Evolutionary conservation across 2,329 filamentous ascomycete genomes (phyloP), one percentile per base, ranked within the genome.

Genomic region (Lasiodiplodia theobromae): DNA sequence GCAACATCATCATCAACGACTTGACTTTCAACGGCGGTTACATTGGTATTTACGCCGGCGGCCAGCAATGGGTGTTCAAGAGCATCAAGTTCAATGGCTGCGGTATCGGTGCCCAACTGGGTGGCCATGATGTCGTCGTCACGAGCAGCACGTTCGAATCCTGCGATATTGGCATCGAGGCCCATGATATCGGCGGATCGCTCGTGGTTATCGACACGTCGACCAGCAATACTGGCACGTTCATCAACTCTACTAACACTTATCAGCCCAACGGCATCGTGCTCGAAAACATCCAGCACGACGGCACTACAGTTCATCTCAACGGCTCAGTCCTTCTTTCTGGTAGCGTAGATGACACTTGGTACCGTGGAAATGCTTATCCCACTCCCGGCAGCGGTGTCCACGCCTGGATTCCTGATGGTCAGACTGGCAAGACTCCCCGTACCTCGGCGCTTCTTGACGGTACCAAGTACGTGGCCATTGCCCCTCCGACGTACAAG

Each of bases 21-120:
- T 28, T 68, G 31, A 44, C 38, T 2, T 68, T 68, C 34, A 53
- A 68, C 21, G 67, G 67, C 1, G 67, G 67, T 12, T 71, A 71
- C 23, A 71, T 78, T 21, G 79, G 77, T 4, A 72, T 80, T 31
- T 69, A 71, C 37, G 70, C 77, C 28, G 73, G 71, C 2, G 77
- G 75, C 66, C 77, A 80, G 72, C 77, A 79, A 70, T 80, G 78
- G 58, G 72, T 77, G 23, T 74, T 80, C 67, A 80, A 80, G 56
- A 4, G 58, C 21, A 77, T 69, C 10, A 54, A 53, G 6, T 69
- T 70, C 54, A 63, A 49, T 37, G 60, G 66, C 18, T 70, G 69
- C 31, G 37, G 18, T 25, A 69, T 31, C 3, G 69, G 67, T 11
- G 44, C 56, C 16, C 25, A 63, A 21, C 34, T 68, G 5, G 31